phyloP scores from a whole-genome alignment of 768 basidiomycete species.

The Hemileccinum impolitum region DNA sequence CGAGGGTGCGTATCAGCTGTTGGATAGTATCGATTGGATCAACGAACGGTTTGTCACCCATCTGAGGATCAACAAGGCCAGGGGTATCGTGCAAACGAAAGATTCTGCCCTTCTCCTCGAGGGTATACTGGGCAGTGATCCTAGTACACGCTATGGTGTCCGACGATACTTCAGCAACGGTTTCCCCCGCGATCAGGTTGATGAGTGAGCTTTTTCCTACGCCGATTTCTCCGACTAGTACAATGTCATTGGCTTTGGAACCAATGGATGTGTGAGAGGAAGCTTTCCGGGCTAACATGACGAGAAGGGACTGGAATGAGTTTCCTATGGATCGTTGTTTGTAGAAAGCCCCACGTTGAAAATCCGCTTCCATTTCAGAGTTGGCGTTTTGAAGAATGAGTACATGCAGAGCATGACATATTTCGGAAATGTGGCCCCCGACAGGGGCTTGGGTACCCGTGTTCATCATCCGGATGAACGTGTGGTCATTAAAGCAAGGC shows the following conservation, averaged over 20 bases:
- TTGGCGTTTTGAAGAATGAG: conserved; percentile 13
- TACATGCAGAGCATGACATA: conserved; percentile 9
- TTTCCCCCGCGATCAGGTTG: conserved; percentile 33
- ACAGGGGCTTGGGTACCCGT: not conserved
- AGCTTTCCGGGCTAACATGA: conserved; percentile 2
- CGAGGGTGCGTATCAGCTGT: conserved; percentile 31
- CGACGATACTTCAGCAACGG: conserved; percentile 30
- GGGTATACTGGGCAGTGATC: conserved; percentile 18
- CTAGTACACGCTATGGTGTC: conserved; percentile 35
- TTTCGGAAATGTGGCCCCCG: conserved; percentile 7
- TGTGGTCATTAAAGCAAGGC: conserved; percentile 13
- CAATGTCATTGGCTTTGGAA: conserved; percentile 26
- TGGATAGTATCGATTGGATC: conserved; percentile 24
- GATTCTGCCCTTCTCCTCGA: conserved; percentile 17
- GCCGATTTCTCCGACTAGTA: conserved; percentile 33
- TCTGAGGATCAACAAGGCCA: conserved; percentile 29
- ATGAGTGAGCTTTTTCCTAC: conserved; percentile 42
- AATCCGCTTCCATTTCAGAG: not conserved
- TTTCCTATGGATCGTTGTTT: conserved; percentile 8
- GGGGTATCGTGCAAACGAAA: conserved; percentile 33
- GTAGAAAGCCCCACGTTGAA: conserved; percentile 4
- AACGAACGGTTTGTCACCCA: conserved; percentile 16
- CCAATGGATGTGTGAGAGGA: not conserved
- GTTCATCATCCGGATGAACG: conserved; percentile 11
- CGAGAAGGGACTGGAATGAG: conserved; percentile 14